Evolutionary conservation across 2,329 filamentous ascomycete genomes (phyloP).

Genomic region (Paracamarosporium sp.): DNA sequence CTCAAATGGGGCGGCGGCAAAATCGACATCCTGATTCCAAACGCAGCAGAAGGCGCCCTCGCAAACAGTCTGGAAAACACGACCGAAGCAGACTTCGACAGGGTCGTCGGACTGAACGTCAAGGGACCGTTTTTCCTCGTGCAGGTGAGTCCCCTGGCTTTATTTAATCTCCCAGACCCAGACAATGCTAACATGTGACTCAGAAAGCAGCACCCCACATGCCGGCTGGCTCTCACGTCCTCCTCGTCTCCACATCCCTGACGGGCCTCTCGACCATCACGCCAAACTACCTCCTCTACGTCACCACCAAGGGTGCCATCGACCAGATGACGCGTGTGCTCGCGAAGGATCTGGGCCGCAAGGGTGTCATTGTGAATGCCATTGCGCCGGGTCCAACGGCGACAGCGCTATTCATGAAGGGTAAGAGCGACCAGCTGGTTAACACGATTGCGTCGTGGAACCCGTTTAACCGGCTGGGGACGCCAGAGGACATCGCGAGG

Average conservation of each 20-base stretch:
- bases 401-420: slow-evolving; percentile 62
- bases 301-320: slow-evolving; percentile 64
- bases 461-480: slow-evolving; percentile 25
- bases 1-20: slow-evolving; percentile 57
- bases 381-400: slow-evolving; percentile 62
- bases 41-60: slow-evolving; percentile 61
- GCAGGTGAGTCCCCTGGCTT: too few species aligned
- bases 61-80: slow-evolving; percentile 60
- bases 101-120: slow-evolving; percentile 66
- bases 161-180: not conserved
- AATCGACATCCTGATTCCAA: slow-evolving; percentile 68
- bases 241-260: slow-evolving; percentile 29
- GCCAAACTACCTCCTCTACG: slow-evolving; percentile 51
- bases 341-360: slow-evolving; percentile 61
- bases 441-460: slow-evolving; percentile 25
- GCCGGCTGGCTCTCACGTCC: slow-evolving; percentile 15
- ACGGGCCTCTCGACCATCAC: slow-evolving; percentile 20
- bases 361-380: slow-evolving; percentile 60
- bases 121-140: slow-evolving; percentile 36
- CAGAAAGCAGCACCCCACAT: slow-evolving; percentile 35
- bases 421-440: slow-evolving; percentile 41
- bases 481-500: slow-evolving; percentile 34
- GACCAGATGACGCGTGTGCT: slow-evolving; percentile 65
- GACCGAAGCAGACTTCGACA: slow-evolving; percentile 67
- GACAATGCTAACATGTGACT: not conserved